These are phyloP conservation scores for Tetraselmis striata DNA, from an alignment of 139 green algal species.

Conservation along the genomic window DNA sequence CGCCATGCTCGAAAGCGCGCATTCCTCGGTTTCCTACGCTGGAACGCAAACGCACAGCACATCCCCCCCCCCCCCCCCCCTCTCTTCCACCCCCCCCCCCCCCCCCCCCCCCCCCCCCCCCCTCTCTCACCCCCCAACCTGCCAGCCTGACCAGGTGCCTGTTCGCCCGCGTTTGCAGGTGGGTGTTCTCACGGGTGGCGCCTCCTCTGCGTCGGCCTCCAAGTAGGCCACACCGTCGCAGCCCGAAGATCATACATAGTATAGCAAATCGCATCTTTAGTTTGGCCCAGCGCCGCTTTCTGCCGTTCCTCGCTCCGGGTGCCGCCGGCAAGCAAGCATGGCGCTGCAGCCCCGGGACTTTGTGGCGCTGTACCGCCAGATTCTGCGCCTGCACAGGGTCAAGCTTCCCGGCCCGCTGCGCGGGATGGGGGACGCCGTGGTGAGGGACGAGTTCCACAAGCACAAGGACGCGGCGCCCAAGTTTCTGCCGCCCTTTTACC, in stretches of 20 bases:
- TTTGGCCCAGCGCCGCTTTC: neutral
- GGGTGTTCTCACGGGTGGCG: neutral
- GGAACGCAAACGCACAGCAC: neutral
- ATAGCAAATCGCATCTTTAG: neutral
- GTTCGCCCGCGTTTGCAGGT: neutral
- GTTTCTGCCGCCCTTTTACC: conserved; percentile 64
- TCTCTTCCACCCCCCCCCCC: neutral
- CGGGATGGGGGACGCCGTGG: conserved; percentile 59
- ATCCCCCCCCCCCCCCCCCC: neutral
- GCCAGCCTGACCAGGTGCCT: neutral
- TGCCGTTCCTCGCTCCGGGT: too few species aligned
- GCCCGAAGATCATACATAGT: neutral
- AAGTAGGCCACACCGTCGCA: conserved; percentile 2
- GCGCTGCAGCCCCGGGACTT: conserved; percentile 3
- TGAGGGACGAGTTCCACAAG: conserved; percentile 50
- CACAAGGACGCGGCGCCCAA: conserved; percentile 45
- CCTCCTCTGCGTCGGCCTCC: neutral
- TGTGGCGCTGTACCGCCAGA: conserved; percentile 44
- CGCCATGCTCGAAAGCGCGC: too few species aligned
- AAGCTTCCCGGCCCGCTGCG: conserved; percentile 60
- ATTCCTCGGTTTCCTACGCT: too few species aligned
- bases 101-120: too few species aligned
- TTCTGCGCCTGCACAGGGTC: conserved; percentile 57
- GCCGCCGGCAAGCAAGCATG: neutral
- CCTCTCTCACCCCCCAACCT: neutral